phyloP scores from a whole-genome alignment of 768 basidiomycete species.

The Leccinellum albellum region DNA sequence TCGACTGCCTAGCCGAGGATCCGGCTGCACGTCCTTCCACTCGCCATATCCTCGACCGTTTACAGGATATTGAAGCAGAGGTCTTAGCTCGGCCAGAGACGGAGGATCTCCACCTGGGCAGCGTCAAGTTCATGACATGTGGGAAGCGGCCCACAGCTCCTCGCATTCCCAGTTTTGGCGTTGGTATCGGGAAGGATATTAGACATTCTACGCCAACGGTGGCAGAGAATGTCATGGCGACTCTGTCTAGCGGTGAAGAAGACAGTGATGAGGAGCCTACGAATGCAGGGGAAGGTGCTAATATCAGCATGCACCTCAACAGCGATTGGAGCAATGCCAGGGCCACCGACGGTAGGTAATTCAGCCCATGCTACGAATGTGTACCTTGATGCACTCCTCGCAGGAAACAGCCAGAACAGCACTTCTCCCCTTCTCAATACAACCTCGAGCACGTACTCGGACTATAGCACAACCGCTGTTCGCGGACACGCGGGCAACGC shows the following conservation, averaged over 20 bases:
- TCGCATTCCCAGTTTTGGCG: conserved; percentile 85
- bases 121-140: conserved; percentile 76
- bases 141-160: conserved; percentile 58
- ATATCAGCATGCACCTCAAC: conserved; percentile 44
- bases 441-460: conserved; percentile 43
- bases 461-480: conserved; percentile 71
- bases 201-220: conserved; percentile 32
- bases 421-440: conserved; percentile 53
- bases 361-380: conserved; percentile 3
- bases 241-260: conserved; percentile 44
- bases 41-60: conserved; percentile 70
- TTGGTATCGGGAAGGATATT: conserved; percentile 63
- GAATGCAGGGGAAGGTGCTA: conserved; percentile 54
- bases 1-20: conserved; percentile 70
- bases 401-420: conserved; percentile 41
- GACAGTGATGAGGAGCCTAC: conserved; percentile 64
- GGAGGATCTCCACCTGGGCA: conserved; percentile 77
- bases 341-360: conserved; percentile 31
- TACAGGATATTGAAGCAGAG: conserved; percentile 80
- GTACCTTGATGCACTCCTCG: conserved; percentile 12
- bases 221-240: conserved; percentile 34
- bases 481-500: conserved; percentile 43
- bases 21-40: conserved; percentile 73
- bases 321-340: conserved; percentile 42
- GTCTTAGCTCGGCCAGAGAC: conserved; percentile 66